Evolutionary conservation across 768 basidiomycete species (phyloP).

Genomic region (Boletus huronensis): DNA sequence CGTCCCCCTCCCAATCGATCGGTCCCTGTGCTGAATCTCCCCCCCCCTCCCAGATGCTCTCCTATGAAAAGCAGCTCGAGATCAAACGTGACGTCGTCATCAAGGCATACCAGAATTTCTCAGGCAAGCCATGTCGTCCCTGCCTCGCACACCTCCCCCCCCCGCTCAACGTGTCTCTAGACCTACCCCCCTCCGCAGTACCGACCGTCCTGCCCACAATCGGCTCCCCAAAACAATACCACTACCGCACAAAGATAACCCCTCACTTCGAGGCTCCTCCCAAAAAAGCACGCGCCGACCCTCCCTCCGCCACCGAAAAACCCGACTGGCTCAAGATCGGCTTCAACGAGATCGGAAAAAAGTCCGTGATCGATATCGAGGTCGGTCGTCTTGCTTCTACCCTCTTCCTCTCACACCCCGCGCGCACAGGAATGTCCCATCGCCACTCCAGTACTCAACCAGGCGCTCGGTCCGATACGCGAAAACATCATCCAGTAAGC

Average conservation of each 20-base stretch:
- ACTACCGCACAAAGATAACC: constrained; percentile 94
- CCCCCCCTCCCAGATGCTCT: constrained; percentile 72
- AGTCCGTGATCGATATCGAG: constrained; percentile 87
- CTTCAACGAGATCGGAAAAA: constrained; percentile 77
- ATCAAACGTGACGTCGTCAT: constrained; percentile 84
- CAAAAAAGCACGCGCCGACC: constrained; percentile 32
- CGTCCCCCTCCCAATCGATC: neutral
- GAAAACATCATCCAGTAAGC: constrained; percentile 65
- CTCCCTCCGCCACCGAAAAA: constrained; percentile 20
- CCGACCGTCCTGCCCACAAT: constrained; percentile 73
- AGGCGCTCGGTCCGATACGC: constrained; percentile 57
- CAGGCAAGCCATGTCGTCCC: constrained; percentile 24
- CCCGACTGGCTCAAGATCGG: constrained; percentile 83
- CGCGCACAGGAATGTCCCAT: constrained; percentile 80
- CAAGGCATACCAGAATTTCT: constrained; percentile 80
- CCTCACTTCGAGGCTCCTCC: constrained; percentile 90
- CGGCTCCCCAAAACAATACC: constrained; percentile 85
- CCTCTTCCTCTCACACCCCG: neutral
- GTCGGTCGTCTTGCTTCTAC: constrained; percentile 35
- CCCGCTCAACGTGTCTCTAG: constrained; percentile 20
- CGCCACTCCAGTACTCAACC: constrained; percentile 76
- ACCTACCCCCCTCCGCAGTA: constrained; percentile 50
- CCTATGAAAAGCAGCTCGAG: constrained; percentile 81
- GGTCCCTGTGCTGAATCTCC: no score
- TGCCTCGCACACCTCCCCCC: constrained; percentile 36